phyloP scores from a whole-genome alignment of 2,329 filamentous ascomycete species.

The Colletotrichum sansevieriae region DNA sequence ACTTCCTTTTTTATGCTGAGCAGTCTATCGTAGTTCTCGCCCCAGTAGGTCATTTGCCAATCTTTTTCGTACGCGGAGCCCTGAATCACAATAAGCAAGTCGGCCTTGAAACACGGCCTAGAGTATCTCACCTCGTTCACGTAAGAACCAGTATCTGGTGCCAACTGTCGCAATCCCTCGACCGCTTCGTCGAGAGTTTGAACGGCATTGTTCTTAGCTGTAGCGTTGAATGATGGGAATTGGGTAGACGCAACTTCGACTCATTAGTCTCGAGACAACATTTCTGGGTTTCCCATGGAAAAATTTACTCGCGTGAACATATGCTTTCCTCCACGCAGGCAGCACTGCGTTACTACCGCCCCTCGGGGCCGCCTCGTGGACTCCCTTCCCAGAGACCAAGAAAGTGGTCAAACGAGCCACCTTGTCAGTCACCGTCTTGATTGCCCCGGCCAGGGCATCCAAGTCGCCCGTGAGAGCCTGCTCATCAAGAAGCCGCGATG shows the following conservation, averaged over 20 bases:
- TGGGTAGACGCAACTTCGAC: conserved; percentile 45
- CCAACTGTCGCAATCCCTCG: conserved; percentile 50
- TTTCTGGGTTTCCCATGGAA: not conserved
- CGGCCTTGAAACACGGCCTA: too few species aligned
- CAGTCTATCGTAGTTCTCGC: conserved; percentile 33
- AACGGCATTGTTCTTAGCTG: conserved; percentile 47
- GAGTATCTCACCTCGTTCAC: conserved; percentile 34
- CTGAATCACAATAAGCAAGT: not conserved
- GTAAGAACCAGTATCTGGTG: conserved; percentile 37
- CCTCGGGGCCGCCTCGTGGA: conserved; percentile 57
- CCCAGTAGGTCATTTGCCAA: conserved; percentile 40
- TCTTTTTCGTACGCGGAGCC: conserved; percentile 35
- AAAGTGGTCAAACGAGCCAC: conserved; percentile 50
- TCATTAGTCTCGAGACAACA: conserved; percentile 22
- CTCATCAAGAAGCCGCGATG: conserved; percentile 59
- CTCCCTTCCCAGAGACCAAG: conserved; percentile 60
- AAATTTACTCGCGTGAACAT: conserved; percentile 54
- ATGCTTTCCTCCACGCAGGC: conserved; percentile 61
- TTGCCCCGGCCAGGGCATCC: conserved; percentile 52
- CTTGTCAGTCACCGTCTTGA: conserved; percentile 51
- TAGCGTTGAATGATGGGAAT: conserved; percentile 52
- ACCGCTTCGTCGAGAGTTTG: conserved; percentile 46
- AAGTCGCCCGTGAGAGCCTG: conserved; percentile 52
- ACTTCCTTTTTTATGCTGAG: conserved; percentile 34
- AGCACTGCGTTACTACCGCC: conserved; percentile 63